A percentile compares a stretch with the other conserved stretches of the same genome.
Conservation (phyloP, 2,329 filamentous ascomycete genomes). For the Talaromyces sp. region DNA sequence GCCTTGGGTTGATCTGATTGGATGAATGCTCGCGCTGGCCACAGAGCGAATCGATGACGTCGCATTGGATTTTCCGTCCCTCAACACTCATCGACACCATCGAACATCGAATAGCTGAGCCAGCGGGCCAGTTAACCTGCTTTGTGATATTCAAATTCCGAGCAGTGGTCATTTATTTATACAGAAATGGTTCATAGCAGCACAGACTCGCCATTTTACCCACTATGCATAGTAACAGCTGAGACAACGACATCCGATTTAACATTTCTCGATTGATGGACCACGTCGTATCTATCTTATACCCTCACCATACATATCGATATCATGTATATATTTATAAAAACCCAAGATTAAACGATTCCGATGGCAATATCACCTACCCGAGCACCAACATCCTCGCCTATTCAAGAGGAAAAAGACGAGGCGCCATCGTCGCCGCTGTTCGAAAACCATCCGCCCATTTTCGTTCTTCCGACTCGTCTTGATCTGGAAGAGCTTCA, state of each 20-base stretch:
- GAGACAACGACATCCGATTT: not conserved
- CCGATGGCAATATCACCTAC: conserved; percentile 2
- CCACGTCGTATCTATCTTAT: not conserved
- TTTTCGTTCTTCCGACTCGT: conserved; percentile 70
- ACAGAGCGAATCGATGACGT: not conserved
- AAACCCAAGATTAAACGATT: not conserved
- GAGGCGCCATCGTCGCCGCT: not conserved
- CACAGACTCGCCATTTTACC: not conserved
- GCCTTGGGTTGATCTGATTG: not conserved
- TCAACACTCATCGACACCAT: no score
- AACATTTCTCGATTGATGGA: not conserved
- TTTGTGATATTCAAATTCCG: no score
- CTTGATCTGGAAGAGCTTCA: conserved; percentile 60
- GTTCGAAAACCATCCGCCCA: conserved; percentile 50
- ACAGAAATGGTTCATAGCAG: not conserved
- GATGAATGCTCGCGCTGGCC: not conserved
- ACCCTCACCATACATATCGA: not conserved
- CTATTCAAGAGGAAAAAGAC: not conserved
- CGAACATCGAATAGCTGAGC: not conserved
- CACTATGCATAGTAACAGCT: not conserved
- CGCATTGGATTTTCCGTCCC: not conserved
- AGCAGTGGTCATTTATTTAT: not conserved
- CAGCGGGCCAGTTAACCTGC: not conserved
- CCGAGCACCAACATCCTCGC: conserved; percentile 9
- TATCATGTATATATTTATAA: not conserved